Percentiles rank a stretch among this genome's conserved stretches.
These are phyloP conservation scores for Hypomyces perniciosus DNA, from an alignment of 2,329 filamentous ascomycete species.

Conservation along the genomic window DNA sequence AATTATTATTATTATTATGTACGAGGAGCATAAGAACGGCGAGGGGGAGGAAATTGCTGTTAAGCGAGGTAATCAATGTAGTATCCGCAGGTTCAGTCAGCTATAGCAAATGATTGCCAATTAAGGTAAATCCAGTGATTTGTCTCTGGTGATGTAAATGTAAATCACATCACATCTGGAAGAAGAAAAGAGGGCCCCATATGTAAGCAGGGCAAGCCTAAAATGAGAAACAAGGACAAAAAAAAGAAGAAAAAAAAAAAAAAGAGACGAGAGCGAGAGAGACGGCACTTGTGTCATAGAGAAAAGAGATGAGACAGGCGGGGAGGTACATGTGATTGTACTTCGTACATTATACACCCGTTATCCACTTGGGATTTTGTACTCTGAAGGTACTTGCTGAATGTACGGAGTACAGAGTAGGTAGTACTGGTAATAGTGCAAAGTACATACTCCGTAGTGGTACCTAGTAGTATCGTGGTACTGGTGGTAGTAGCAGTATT, in stretches of 20 bases:
- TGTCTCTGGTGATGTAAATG: background rate
- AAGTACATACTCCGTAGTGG: too few species aligned
- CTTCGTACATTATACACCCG: background rate
- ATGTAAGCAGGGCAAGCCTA: background rate
- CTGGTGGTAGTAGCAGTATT: too few species aligned
- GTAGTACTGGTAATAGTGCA: too few species aligned
- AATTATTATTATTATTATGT: too few species aligned
- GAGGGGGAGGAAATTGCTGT: too few species aligned
- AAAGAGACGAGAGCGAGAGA: background rate
- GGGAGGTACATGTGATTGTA: background rate
- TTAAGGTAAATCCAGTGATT: background rate
- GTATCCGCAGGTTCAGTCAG: too few species aligned
- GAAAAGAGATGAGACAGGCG: background rate
- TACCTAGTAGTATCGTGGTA: too few species aligned
- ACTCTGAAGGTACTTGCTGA: background rate
- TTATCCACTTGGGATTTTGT: background rate
- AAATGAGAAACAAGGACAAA: background rate
- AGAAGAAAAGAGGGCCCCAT: background rate
- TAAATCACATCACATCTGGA: background rate
- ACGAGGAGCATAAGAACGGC: too few species aligned
- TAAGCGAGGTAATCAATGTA: too few species aligned
- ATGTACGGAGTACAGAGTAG: too few species aligned
- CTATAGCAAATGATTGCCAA: too few species aligned
- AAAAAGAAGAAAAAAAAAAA: background rate
- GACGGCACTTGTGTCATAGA: background rate